Evolutionary conservation across 345 rosid species (phyloP), one percentile per base, ranked within the genome.

Genomic region (Euphorbia peplus): DNA sequence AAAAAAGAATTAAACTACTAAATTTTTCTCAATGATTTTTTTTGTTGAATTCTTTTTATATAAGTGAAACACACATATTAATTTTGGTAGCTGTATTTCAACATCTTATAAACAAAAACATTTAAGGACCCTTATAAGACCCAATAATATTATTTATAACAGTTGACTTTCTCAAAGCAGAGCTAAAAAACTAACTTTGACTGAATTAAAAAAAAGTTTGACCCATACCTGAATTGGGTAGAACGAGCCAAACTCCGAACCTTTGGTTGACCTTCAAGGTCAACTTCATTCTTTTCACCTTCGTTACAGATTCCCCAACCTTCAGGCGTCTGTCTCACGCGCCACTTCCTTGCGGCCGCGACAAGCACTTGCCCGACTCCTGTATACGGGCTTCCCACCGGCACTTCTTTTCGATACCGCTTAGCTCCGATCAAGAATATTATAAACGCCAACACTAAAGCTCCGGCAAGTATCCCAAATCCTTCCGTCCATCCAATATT

Each of bases 401-500:
- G 95, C 18, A 73, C 67, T 48, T 88, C 81, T 42, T 66, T 81
- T 53, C 87, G 73, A 76, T 91, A 93, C 51, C 64, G 77, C 12
- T 77, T 89, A 4, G 82, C 73, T 39, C 98, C 96, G 0, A 70
- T 24, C 35, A 93, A 50, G 73, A 93, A 93, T 61, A 87, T 8
- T 0, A 47, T 53, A 59, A 88, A 50, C 21, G 88, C 88, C 69
- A 78, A 69, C 0, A 70, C 86, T 8, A 89, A 62, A 12, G 80
- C 79, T 41, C 81, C 92, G 4, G 89, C 76, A 48, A 88, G 57
- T 58, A 85, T 74, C 57, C 84, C 87, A 52, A 84, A 82, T 19
- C 97, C 98, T 15, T 60, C 70, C 19, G 84, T 61, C 98, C 98
- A 93, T 47, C 97, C 89, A 21, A 88, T 83, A 30, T 88, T 82